A percentile compares a stretch with the other conserved stretches of the same genome.
phyloP scores from a whole-genome alignment of 177 flowering plant genomes.

The Vitis hybrid region DNA sequence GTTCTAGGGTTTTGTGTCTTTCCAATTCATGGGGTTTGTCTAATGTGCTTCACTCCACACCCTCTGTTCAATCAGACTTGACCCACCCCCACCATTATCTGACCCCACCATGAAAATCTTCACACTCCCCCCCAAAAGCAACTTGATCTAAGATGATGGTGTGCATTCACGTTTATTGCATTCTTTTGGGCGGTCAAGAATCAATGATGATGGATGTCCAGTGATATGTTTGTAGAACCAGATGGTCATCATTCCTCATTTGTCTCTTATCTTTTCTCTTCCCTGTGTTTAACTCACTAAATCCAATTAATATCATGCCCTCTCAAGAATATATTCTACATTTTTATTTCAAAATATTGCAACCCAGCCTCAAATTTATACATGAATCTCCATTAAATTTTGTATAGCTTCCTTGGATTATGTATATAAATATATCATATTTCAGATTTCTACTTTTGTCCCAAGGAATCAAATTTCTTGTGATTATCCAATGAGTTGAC shows the following conservation, averaged over 20 bases:
- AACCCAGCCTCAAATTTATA: too few relatives aligned
- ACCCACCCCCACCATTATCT: constrained; percentile 5
- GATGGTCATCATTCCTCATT: constrained; percentile 23
- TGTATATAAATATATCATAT: too few relatives aligned
- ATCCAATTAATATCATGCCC: neutral
- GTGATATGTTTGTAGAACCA: constrained; percentile 13
- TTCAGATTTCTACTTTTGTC: constrained; percentile 12
- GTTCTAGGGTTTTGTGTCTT: neutral
- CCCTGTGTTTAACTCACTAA: neutral
- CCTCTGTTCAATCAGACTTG: neutral
- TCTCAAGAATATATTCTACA: neutral
- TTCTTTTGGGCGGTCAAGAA: constrained; percentile 20
- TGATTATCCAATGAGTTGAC: constrained; percentile 18
- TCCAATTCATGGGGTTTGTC: neutral
- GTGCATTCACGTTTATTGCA: constrained; percentile 32
- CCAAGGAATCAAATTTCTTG: constrained; percentile 10
- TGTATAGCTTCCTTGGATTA: too few relatives aligned
- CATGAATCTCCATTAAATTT: too few relatives aligned
- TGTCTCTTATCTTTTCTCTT: constrained; percentile 3
- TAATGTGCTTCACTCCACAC: neutral
- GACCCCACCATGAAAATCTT: constrained; percentile 21
- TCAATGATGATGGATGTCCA: constrained; percentile 27
- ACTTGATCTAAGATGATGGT: constrained; percentile 27
- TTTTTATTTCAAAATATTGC: neutral
- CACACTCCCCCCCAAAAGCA: constrained; percentile 9